phyloP scores from a whole-genome alignment of 495 filamentous ascomycete genomes.

The Apiosordaria backusii region DNA sequence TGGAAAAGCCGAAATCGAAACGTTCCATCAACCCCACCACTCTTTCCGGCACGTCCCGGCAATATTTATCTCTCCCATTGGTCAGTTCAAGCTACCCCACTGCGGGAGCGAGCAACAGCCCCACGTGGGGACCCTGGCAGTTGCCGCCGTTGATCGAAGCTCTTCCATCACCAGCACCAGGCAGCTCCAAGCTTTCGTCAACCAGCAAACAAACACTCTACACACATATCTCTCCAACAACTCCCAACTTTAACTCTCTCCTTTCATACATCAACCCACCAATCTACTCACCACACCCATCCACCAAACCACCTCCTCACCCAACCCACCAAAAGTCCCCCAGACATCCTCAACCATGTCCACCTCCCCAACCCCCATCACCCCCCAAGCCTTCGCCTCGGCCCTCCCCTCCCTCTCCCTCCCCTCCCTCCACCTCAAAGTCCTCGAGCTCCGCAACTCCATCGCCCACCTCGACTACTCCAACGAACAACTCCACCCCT shows the following conservation, averaged over 20 bases:
- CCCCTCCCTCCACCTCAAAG: constrained; percentile 70
- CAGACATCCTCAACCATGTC: constrained; percentile 35
- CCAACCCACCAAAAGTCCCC: background rate
- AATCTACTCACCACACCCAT: background rate
- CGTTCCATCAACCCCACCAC: background rate
- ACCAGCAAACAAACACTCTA: background rate
- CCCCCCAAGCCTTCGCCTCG: constrained; percentile 60
- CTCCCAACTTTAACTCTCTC: background rate
- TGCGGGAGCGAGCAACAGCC: background rate
- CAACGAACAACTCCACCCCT: constrained; percentile 67
- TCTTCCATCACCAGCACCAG: background rate
- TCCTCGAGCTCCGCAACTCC: constrained; percentile 75
- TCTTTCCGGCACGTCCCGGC: background rate
- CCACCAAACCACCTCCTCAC: background rate
- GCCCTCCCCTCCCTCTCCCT: constrained; percentile 72
- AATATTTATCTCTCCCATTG: background rate
- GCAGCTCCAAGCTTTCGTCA: background rate
- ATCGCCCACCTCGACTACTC: constrained; percentile 77
- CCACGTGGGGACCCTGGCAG: background rate
- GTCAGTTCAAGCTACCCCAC: background rate
- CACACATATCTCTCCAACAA: background rate
- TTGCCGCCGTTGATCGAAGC: background rate
- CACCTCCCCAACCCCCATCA: constrained; percentile 52
- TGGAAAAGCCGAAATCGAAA: background rate
- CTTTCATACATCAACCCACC: too few relatives aligned